A percentile compares a stretch with the other conserved stretches of the same genome.
Conservation (phyloP, 495 filamentous ascomycete genomes). For the Talaromyces wortmannii region DNA sequence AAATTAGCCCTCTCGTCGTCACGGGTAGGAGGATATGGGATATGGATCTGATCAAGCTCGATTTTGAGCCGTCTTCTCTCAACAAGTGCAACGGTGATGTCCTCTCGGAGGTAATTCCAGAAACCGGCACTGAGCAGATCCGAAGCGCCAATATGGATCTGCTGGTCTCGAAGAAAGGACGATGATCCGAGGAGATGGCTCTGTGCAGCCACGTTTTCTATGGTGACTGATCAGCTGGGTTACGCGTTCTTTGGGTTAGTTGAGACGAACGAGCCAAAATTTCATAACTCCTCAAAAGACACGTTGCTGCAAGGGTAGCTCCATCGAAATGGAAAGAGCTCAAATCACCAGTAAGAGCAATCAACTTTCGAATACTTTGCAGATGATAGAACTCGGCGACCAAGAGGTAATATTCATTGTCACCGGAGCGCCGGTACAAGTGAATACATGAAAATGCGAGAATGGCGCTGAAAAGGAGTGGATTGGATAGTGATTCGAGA, state of each 20-base stretch:
- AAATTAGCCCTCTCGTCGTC: constrained; percentile 23
- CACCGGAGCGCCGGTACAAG: constrained; percentile 2
- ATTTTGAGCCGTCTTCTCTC: constrained; percentile 23
- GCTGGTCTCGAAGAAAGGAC: constrained; percentile 12
- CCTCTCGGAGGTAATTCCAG: constrained; percentile 34
- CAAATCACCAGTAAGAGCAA: constrained; percentile 7
- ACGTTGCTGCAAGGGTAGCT: constrained; percentile 24
- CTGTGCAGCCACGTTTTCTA: constrained; percentile 13
- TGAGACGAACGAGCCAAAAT: constrained; percentile 19
- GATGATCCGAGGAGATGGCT: constrained; percentile 21
- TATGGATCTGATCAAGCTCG: constrained; percentile 12
- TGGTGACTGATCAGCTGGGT: neutral
- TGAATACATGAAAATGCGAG: constrained; percentile 25
- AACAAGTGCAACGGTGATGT: constrained; percentile 29
- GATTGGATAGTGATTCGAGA: constrained; percentile 14
- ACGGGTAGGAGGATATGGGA: constrained; percentile 3
- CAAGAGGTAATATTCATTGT: constrained; percentile 2
- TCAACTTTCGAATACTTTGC: constrained; percentile 11
- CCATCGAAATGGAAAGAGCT: constrained; percentile 13
- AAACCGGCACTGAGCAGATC: constrained; percentile 22
- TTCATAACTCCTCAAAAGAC: constrained; percentile 30
- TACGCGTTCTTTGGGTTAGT: neutral
- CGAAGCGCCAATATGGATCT: constrained; percentile 6
- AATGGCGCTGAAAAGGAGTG: constrained; percentile 26
- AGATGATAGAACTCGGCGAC: constrained; percentile 15